Percentiles rank a stretch among this genome's conserved stretches.
Conservation (phyloP, 176 grass and related monocot genomes). For the Calamus simplicifolius region DNA sequence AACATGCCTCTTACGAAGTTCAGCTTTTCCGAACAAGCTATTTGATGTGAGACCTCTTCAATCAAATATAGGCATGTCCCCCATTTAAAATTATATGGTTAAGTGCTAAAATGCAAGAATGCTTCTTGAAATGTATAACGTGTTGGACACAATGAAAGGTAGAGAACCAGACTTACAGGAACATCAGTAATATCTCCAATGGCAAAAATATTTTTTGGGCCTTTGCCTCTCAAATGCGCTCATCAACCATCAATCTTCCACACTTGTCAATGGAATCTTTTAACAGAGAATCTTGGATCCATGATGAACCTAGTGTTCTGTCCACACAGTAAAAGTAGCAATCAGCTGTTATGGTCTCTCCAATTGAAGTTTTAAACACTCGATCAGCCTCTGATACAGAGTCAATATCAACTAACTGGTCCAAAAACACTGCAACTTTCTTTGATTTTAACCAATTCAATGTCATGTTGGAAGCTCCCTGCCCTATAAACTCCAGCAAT, state of each 20-base stretch:
- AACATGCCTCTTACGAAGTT: too few species aligned
- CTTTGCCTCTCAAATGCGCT: slow-evolving; percentile 36
- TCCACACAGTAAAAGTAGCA: slow-evolving; percentile 43
- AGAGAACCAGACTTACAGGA: slow-evolving; percentile 15
- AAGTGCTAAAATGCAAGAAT: too few species aligned
- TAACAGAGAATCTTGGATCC: slow-evolving; percentile 21
- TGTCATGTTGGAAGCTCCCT: slow-evolving; percentile 26
- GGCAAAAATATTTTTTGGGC: slow-evolving; percentile 28
- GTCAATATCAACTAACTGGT: slow-evolving; percentile 30
- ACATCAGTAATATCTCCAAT: slow-evolving; percentile 41
- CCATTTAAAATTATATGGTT: too few species aligned
- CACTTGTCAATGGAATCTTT: slow-evolving; percentile 23
- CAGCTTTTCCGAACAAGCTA: too few species aligned
- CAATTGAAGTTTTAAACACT: slow-evolving; percentile 12
- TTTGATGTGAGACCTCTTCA: too few species aligned
- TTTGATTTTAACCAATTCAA: slow-evolving; percentile 24
- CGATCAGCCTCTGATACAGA: slow-evolving; percentile 17
- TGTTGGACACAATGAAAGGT: too few species aligned
- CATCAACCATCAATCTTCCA: slow-evolving; percentile 33
- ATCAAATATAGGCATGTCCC: too few species aligned
- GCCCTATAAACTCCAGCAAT: slow-evolving; percentile 27
- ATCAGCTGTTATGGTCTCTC: slow-evolving; percentile 27
- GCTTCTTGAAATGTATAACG: too few species aligned
- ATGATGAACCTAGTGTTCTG: slow-evolving; percentile 21
- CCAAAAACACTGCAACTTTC: slow-evolving; percentile 37